Percentiles rank a stretch among this genome's conserved stretches.
Conservation (phyloP, 768 basidiomycete species). For the Suillus plorans region DNA sequence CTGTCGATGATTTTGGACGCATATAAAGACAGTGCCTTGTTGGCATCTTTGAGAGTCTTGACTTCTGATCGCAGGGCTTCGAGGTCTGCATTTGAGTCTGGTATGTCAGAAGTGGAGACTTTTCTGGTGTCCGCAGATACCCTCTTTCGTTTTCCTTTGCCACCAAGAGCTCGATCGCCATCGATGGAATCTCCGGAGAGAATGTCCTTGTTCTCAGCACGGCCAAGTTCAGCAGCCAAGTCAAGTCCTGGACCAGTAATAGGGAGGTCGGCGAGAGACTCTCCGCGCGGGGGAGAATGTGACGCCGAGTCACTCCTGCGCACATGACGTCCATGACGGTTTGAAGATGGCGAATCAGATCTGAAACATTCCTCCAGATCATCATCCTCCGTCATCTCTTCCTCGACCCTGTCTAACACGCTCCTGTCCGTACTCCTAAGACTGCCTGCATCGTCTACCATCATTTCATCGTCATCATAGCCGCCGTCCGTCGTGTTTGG, state of each 20-base stretch:
- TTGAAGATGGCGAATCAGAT: conserved; percentile 38
- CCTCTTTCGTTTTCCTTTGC: conserved; percentile 48
- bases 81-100: conserved; percentile 42
- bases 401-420: conserved; percentile 63
- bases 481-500: conserved; percentile 41
- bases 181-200: conserved; percentile 56
- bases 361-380: conserved; percentile 40
- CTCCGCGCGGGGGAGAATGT: conserved; percentile 59
- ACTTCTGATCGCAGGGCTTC: conserved; percentile 83
- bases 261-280: conserved; percentile 83
- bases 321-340: conserved; percentile 44
- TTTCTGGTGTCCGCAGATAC: conserved; percentile 30
- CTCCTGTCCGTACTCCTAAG: conserved; percentile 57
- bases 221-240: conserved; percentile 87
- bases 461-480: conserved; percentile 31
- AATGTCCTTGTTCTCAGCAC: conserved; percentile 87
- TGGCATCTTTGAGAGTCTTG: conserved; percentile 91
- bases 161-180: conserved; percentile 45
- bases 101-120: conserved; percentile 34
- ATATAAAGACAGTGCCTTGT: conserved; percentile 93
- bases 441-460: conserved; percentile 44
- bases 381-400: conserved; percentile 44
- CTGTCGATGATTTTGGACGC: conserved; percentile 98
- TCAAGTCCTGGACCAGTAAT: conserved; percentile 89
- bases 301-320: conserved; percentile 57